Percentiles rank a stretch among this genome's conserved stretches.
Conservation (phyloP, 768 basidiomycete species). For the Holtermannia corniformis region DNA sequence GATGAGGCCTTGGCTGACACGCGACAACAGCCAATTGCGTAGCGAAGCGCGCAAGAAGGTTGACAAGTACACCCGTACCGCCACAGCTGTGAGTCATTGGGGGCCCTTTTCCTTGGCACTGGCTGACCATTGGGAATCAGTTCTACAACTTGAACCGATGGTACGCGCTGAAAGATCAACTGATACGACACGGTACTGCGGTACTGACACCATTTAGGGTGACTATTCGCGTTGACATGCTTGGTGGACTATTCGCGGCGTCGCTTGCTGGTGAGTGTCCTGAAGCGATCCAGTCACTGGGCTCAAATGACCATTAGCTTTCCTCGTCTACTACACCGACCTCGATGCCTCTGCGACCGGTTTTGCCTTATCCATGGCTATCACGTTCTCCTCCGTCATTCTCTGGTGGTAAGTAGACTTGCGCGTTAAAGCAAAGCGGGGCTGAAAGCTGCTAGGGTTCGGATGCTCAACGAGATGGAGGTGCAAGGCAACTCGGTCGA, state of each 20-base stretch:
- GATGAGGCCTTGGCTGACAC: too few species aligned
- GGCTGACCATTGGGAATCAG: not conserved
- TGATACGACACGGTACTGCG: too few species aligned
- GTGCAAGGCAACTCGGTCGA: constrained; percentile 42
- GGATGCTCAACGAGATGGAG: constrained; percentile 39
- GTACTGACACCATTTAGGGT: constrained; percentile 45
- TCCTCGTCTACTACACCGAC: constrained; percentile 47
- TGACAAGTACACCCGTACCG: constrained; percentile 45
- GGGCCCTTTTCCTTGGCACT: not conserved
- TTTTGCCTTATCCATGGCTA: constrained; percentile 39
- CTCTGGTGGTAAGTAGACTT: constrained; percentile 23
- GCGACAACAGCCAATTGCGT: constrained; percentile 44
- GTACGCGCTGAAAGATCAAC: constrained; percentile 10
- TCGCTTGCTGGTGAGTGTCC: constrained; percentile 45
- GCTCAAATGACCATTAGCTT: constrained; percentile 26
- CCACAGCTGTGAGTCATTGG: constrained; percentile 16
- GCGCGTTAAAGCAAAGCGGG: not conserved
- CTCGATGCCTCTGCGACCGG: constrained; percentile 37
- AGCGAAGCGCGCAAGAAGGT: constrained; percentile 48
- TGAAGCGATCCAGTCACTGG: not conserved
- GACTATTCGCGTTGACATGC: constrained; percentile 51
- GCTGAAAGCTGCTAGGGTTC: constrained; percentile 13
- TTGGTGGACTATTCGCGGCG: constrained; percentile 53
- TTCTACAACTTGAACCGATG: constrained; percentile 46
- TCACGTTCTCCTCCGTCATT: constrained; percentile 35